Evolutionary conservation across 2,329 filamentous ascomycete genomes (phyloP).

Genomic region (Aspergillus pseudotamarii): DNA sequence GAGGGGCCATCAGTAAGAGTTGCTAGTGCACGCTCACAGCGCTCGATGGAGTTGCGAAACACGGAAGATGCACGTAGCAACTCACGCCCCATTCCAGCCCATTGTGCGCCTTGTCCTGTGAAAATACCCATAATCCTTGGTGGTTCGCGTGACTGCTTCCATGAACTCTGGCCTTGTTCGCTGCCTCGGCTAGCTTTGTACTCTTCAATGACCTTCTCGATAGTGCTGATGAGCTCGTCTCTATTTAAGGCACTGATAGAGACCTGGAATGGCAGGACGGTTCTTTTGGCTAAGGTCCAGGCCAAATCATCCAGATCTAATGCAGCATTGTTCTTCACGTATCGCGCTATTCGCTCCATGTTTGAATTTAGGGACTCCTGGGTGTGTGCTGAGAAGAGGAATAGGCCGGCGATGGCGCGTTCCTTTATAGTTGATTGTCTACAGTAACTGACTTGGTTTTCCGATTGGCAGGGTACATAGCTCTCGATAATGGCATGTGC

Average conservation of each 20-base stretch:
- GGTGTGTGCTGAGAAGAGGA: conserved; percentile 1
- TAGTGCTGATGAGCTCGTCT: not conserved
- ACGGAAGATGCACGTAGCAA: not conserved
- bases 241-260: not conserved
- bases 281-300: not conserved
- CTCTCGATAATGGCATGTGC: conserved; percentile 44
- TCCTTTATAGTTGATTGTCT: not conserved
- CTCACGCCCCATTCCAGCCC: not conserved
- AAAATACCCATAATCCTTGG: not conserved
- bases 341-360: not conserved
- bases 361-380: not conserved
- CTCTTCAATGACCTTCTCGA: not conserved
- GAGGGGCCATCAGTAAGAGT: not conserved
- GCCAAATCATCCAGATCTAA: not conserved
- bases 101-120: not conserved
- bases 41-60: not conserved
- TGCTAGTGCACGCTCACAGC: not conserved
- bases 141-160: not conserved
- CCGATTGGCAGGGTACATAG: not conserved
- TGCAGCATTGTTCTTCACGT: not conserved
- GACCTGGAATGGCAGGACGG: not conserved
- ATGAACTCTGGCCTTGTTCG: not conserved
- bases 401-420: not conserved
- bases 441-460: not conserved
- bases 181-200: not conserved